phyloP scores from a whole-genome alignment of 768 basidiomycete species.

The Hortiboletus flavorubellus region DNA sequence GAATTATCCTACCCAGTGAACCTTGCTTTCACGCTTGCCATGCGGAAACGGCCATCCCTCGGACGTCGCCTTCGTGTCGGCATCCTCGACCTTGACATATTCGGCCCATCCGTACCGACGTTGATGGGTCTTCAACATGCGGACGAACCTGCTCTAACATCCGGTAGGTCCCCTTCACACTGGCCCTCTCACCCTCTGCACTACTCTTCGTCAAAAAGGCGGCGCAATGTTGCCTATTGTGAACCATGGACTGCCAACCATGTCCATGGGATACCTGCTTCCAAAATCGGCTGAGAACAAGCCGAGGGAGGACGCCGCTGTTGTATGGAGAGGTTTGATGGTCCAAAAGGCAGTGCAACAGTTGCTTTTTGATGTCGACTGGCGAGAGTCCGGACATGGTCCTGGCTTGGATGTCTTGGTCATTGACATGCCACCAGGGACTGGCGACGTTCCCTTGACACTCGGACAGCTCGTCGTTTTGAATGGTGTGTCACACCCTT shows the following conservation, averaged over 20 bases:
- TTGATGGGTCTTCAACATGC: slow-evolving; percentile 82
- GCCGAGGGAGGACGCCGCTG: slow-evolving; percentile 64
- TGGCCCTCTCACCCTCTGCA: background rate
- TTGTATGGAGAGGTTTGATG: slow-evolving; percentile 98
- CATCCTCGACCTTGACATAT: slow-evolving; percentile 91
- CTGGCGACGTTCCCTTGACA: slow-evolving; percentile 92
- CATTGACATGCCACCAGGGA: slow-evolving; percentile 96
- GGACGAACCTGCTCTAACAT: slow-evolving; percentile 75
- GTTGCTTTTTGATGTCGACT: slow-evolving; percentile 93
- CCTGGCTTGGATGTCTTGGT: slow-evolving; percentile 79
- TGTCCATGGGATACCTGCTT: slow-evolving; percentile 97
- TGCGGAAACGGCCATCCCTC: slow-evolving; percentile 33
- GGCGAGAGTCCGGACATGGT: slow-evolving; percentile 44
- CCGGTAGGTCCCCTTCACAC: slow-evolving; percentile 42
- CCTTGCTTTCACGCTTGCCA: slow-evolving; percentile 71
- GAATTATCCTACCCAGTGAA: slow-evolving; percentile 51
- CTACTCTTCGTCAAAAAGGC: slow-evolving; percentile 35
- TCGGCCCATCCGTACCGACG: slow-evolving; percentile 91
- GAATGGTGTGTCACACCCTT: slow-evolving; percentile 56
- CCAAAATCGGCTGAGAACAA: slow-evolving; percentile 48
- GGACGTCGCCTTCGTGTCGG: slow-evolving; percentile 64
- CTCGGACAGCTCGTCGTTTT: slow-evolving; percentile 84
- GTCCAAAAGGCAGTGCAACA: slow-evolving; percentile 98
- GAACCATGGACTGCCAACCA: slow-evolving; percentile 88
- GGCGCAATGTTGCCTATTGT: slow-evolving; percentile 78